These are phyloP conservation scores for Mucor sp. DNA, from an alignment of 371 early-diverging fungal genomes.

Conservation along the genomic window DNA sequence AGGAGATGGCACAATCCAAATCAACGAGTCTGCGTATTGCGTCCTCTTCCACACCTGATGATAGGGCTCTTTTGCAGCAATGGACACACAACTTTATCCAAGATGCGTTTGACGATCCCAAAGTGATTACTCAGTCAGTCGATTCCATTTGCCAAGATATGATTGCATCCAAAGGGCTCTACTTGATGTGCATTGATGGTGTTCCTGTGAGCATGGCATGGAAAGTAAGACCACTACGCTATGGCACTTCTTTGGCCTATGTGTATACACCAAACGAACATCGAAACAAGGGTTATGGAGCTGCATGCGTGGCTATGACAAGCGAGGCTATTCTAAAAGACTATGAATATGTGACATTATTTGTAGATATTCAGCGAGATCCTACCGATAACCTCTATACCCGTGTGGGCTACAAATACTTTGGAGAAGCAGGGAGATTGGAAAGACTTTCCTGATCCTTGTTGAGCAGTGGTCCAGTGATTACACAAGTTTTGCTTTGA, in stretches of 20 bases:
- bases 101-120: not conserved
- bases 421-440: conserved; percentile 7
- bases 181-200: not conserved
- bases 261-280: conserved; percentile 15
- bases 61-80: not conserved
- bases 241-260: conserved; percentile 14
- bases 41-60: not conserved
- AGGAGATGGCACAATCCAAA: not conserved
- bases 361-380: not conserved
- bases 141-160: not conserved
- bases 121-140: not conserved
- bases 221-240: conserved; percentile 11
- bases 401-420: conserved; percentile 1
- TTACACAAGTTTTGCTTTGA: too few relatives aligned
- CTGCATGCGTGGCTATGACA: conserved; percentile 8
- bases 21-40: not conserved
- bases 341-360: conserved; percentile 13
- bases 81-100: not conserved
- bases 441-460: not conserved
- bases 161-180: not conserved
- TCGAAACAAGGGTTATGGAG: conserved; percentile 12
- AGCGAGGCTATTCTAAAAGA: conserved; percentile 10
- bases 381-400: conserved; percentile 14
- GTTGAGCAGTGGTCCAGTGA: too few relatives aligned
- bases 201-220: conserved; percentile 23